phyloP scores from a whole-genome alignment of 768 basidiomycete genomes.

The Steccherinum ochraceum region DNA sequence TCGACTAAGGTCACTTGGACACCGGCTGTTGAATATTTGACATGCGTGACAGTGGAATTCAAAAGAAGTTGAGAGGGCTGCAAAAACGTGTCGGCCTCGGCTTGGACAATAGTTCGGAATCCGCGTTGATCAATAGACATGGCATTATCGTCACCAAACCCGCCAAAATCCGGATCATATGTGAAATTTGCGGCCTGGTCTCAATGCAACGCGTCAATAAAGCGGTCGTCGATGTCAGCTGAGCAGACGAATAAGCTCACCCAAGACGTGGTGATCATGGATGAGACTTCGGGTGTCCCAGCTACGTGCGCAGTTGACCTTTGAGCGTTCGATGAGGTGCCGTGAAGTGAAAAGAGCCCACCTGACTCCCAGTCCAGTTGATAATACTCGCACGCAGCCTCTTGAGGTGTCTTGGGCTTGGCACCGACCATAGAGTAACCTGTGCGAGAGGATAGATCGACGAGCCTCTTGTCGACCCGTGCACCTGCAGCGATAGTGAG shows the following conservation, averaged over 20 bases:
- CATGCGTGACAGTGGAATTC: conserved; percentile 42
- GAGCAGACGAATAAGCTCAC: conserved; percentile 22
- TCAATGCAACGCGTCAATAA: no score
- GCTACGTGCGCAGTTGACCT: conserved; percentile 23
- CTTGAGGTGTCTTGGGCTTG: conserved; percentile 38
- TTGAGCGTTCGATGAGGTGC: background rate
- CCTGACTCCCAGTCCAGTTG: conserved; percentile 36
- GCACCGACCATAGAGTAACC: conserved; percentile 43
- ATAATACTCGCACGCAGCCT: conserved; percentile 52
- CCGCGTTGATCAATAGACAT: conserved; percentile 56
- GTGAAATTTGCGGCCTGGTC: conserved; percentile 64
- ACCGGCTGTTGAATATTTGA: conserved; percentile 38
- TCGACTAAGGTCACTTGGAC: conserved; percentile 42
- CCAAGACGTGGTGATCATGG: conserved; percentile 47
- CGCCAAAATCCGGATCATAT: conserved; percentile 42
- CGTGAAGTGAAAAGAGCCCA: background rate
- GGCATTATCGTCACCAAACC: conserved; percentile 47
- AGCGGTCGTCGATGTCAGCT: conserved; percentile 1
- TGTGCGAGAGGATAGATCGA: conserved; percentile 43
- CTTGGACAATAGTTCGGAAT: conserved; percentile 48
- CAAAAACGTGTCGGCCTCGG: conserved; percentile 52
- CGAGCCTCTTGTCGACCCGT: conserved; percentile 32
- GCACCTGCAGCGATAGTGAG: conserved; percentile 36
- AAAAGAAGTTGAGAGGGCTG: conserved; percentile 37
- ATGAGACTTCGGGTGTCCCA: conserved; percentile 43